Percentiles rank a stretch among this genome's conserved stretches.
Evolutionary conservation across 441 rosid species (phyloP).

Genomic region (Macaranga tanarius): DNA sequence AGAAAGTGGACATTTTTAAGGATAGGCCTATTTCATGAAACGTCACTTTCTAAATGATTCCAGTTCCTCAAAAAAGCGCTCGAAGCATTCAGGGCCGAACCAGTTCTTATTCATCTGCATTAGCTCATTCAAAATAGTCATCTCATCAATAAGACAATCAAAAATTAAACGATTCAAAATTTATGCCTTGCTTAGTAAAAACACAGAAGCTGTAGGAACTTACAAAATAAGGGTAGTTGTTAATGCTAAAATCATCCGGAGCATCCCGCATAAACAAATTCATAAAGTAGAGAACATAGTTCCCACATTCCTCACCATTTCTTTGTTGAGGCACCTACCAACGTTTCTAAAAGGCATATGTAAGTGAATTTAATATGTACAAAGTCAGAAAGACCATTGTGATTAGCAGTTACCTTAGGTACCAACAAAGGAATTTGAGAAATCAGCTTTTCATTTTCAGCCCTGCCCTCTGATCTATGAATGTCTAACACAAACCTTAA

Average conservation of each 20-base stretch:
- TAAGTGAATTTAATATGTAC: neutral
- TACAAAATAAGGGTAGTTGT: conserved; percentile 67
- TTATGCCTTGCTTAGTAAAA: neutral
- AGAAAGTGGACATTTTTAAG: neutral
- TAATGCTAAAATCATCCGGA: conserved; percentile 45
- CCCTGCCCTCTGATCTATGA: conserved; percentile 54
- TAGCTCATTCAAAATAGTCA: conserved; percentile 1
- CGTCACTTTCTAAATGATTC: conserved; percentile 25
- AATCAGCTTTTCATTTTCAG: conserved; percentile 40
- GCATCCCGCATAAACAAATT: conserved; percentile 62
- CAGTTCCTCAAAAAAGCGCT: conserved; percentile 47
- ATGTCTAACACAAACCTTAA: conserved; percentile 79
- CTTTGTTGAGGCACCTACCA: conserved; percentile 91
- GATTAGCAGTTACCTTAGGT: conserved; percentile 53
- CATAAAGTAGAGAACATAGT: conserved; percentile 72
- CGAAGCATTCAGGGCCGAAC: conserved; percentile 57
- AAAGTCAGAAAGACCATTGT: conserved; percentile 5
- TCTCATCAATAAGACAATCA: neutral
- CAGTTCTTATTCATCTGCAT: conserved; percentile 77
- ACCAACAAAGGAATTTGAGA: conserved; percentile 54
- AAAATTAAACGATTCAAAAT: neutral
- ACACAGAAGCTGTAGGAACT: conserved; percentile 26
- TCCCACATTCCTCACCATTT: conserved; percentile 74
- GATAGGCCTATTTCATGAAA: neutral
- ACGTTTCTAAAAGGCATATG: neutral